Conservation (phyloP, 2,329 filamentous ascomycete species). For the Colletotrichum sp. region DNA sequence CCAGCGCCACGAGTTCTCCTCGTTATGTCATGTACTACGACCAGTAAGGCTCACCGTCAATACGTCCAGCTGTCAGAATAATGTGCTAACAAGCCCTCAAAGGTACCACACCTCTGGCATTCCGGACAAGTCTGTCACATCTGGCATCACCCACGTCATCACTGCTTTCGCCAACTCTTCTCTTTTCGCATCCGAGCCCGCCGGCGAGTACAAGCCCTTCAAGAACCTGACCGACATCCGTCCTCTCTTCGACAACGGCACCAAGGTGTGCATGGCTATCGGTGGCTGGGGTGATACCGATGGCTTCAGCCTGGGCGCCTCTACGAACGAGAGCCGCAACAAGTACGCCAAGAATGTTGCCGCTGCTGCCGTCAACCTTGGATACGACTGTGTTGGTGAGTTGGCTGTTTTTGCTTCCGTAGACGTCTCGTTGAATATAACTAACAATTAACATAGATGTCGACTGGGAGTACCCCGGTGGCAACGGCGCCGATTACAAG, state of each 20-base stretch:
- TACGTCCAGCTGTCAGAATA: fast-evolving
- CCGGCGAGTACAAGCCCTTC: conserved; percentile 55
- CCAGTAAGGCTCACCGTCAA: conserved; percentile 35
- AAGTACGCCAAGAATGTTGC: conserved; percentile 64
- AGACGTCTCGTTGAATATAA: neutral
- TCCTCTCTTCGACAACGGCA: conserved; percentile 53
- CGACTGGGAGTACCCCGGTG: conserved; percentile 69
- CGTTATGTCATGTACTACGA: conserved; percentile 50
- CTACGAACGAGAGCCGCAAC: conserved; percentile 49
- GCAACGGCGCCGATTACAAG: conserved; percentile 75
- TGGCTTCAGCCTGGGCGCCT: conserved; percentile 58
- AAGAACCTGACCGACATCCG: conserved; percentile 55
- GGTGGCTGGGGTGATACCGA: conserved; percentile 69
- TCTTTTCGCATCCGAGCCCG: conserved; percentile 46
- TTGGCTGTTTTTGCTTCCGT: neutral
- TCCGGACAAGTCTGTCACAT: conserved; percentile 39
- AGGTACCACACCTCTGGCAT: conserved; percentile 46
- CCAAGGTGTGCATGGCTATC: conserved; percentile 67
- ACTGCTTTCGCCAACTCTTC: conserved; percentile 58
- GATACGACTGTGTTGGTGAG: conserved; percentile 65
- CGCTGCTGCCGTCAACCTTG: conserved; percentile 54
- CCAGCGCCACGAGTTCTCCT: conserved; percentile 20
- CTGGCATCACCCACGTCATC: conserved; percentile 58
- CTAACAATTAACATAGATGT: conserved; percentile 51
- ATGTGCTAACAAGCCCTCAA: neutral